Evolutionary conservation across 2,329 filamentous ascomycete genomes (phyloP).

Genomic region (Periconia sp.): DNA sequence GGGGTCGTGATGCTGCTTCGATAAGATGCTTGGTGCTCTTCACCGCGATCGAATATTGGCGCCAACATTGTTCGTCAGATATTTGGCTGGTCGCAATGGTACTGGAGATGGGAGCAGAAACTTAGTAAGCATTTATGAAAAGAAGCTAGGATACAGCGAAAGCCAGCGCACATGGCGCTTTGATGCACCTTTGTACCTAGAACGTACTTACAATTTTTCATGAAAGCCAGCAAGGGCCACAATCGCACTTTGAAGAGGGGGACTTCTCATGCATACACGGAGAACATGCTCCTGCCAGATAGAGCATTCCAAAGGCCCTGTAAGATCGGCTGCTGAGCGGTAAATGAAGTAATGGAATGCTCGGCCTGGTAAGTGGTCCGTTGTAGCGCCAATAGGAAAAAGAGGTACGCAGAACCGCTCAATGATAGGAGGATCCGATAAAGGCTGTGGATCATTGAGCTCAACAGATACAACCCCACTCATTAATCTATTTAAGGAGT

Average conservation of each 20-base stretch:
- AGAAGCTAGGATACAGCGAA: no score
- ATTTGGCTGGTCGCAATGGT: background rate
- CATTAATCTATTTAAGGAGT: background rate
- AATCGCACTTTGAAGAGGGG: slow-evolving; percentile 1
- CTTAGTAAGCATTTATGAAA: no score
- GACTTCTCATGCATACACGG: background rate
- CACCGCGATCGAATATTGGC: slow-evolving; percentile 5
- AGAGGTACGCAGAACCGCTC: background rate
- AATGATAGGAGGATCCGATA: background rate
- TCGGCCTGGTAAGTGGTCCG: background rate
- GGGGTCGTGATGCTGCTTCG: background rate
- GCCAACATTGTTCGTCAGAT: slow-evolving; percentile 2
- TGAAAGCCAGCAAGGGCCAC: slow-evolving; percentile 5
- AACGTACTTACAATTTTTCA: background rate
- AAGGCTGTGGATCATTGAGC: background rate
- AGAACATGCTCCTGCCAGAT: slow-evolving; percentile 6
- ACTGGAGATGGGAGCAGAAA: no score
- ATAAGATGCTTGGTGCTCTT: slow-evolving; percentile 1
- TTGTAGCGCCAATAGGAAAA: background rate
- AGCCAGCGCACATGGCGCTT: no score
- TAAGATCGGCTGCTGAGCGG: slow-evolving; percentile 4
- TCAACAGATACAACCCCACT: background rate
- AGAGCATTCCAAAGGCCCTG: slow-evolving; percentile 3
- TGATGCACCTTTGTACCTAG: no score
- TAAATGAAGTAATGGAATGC: slow-evolving; percentile 7